Conservation (phyloP, 176 grass and related monocot species). For the Leersia perrieri region DNA sequence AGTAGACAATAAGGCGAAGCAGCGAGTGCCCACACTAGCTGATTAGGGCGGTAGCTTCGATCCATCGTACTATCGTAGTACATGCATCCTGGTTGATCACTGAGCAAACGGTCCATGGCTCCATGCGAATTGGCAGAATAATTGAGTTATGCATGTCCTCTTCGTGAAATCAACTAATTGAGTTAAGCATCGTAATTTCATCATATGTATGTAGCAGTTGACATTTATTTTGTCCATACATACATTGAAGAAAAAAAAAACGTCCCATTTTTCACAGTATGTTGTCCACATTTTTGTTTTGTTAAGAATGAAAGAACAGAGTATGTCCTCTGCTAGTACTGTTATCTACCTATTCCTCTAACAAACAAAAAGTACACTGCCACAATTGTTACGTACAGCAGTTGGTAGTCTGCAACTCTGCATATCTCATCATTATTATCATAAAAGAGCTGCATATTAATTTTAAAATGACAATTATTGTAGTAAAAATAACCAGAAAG, state of each 20-base stretch:
- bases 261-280: background rate
- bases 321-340: background rate
- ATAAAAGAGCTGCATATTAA: too few species aligned
- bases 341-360: background rate
- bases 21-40: background rate
- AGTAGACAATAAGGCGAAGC: background rate
- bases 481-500: background rate
- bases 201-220: background rate
- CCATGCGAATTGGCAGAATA: constrained; percentile 7
- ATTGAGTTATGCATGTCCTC: constrained; percentile 21
- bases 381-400: background rate
- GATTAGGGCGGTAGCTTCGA: background rate
- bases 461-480: too few species aligned
- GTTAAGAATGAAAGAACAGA: background rate
- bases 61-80: background rate
- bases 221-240: background rate
- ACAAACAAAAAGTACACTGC: background rate
- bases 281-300: background rate
- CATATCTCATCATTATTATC: too few species aligned
- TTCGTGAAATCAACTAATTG: constrained; percentile 25
- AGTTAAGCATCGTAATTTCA: background rate
- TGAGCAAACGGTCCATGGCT: constrained; percentile 28
- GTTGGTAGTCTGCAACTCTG: too few species aligned
- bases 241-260: background rate
- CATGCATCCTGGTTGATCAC: background rate